Conservation (phyloP, 495 filamentous ascomycete genomes). For the Penicillium alfredii region DNA sequence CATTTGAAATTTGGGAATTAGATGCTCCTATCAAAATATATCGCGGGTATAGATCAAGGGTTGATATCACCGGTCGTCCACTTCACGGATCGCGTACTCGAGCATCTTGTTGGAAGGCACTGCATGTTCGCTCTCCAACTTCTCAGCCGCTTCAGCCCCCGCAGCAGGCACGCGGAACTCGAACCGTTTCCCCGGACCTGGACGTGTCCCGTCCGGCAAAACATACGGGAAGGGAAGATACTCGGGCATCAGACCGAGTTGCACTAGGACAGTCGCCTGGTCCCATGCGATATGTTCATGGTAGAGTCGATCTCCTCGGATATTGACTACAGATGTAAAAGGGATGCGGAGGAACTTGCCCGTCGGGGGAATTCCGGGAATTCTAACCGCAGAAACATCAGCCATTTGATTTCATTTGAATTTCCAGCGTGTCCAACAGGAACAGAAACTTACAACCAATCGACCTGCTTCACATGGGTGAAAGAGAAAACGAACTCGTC, state of each 20-base stretch:
- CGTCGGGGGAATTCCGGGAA: constrained; percentile 71
- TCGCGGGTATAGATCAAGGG: too few relatives aligned
- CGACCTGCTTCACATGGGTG: constrained; percentile 60
- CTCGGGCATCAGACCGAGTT: constrained; percentile 64
- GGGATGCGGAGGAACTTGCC: constrained; percentile 58
- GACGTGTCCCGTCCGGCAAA: constrained; percentile 33
- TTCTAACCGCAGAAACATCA: too few relatives aligned
- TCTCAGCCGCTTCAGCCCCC: constrained; percentile 56
- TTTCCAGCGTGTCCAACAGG: constrained; percentile 30
- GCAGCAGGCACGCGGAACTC: constrained; percentile 66
- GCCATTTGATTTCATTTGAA: too few relatives aligned
- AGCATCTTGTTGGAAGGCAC: constrained; percentile 63
- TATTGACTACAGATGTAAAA: constrained; percentile 66
- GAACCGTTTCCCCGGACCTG: constrained; percentile 37
- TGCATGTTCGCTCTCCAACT: constrained; percentile 54
- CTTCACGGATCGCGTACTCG: constrained; percentile 21
- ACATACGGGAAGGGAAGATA: constrained; percentile 54
- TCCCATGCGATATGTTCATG: constrained; percentile 86
- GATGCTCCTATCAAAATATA: too few relatives aligned
- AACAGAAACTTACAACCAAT: constrained; percentile 54
- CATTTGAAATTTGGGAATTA: too few relatives aligned
- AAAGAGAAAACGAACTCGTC: constrained; percentile 55
- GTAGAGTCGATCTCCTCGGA: constrained; percentile 68
- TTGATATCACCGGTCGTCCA: constrained; percentile 6
- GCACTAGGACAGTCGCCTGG: constrained; percentile 68